phyloP scores from a whole-genome alignment of 495 filamentous ascomycete genomes.

The Podospora pseudopauciseta region DNA sequence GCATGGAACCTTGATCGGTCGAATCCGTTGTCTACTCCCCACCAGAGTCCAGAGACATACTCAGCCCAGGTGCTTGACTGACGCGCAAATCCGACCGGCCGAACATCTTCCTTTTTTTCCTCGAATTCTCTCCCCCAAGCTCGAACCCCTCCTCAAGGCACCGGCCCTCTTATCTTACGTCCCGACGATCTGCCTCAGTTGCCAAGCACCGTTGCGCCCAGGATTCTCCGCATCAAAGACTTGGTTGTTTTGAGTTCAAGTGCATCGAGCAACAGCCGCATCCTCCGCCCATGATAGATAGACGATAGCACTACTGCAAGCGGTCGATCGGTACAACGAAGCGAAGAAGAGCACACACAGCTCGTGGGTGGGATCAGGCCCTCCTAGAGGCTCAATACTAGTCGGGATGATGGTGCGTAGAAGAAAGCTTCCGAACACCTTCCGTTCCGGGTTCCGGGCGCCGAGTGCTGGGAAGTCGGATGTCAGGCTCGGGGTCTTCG shows the following conservation, averaged over 20 bases:
- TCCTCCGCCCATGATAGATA: slow-evolving; percentile 38
- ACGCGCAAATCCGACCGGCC: not conserved
- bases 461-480: slow-evolving; percentile 4
- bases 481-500: slow-evolving; percentile 19
- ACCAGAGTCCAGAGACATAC: not conserved
- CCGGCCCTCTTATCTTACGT: not conserved
- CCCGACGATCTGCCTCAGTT: slow-evolving; percentile 2
- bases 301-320: slow-evolving; percentile 19
- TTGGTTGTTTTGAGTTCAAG: not conserved
- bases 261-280: not conserved
- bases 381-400: slow-evolving; percentile 37
- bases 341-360: not conserved
- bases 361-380: slow-evolving; percentile 34
- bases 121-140: not conserved
- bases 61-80: not conserved
- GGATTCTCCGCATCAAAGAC: not conserved
- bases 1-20: slow-evolving; percentile 10
- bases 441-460: not conserved
- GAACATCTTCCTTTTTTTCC: not conserved
- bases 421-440: slow-evolving; percentile 4
- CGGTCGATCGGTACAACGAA: slow-evolving; percentile 16
- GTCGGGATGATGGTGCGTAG: slow-evolving; percentile 40
- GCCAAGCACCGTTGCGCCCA: not conserved
- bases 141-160: not conserved
- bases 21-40: slow-evolving; percentile 5